phyloP scores from a whole-genome alignment of 352 stramenopile genomes.

The Globisporangium alternatum region DNA sequence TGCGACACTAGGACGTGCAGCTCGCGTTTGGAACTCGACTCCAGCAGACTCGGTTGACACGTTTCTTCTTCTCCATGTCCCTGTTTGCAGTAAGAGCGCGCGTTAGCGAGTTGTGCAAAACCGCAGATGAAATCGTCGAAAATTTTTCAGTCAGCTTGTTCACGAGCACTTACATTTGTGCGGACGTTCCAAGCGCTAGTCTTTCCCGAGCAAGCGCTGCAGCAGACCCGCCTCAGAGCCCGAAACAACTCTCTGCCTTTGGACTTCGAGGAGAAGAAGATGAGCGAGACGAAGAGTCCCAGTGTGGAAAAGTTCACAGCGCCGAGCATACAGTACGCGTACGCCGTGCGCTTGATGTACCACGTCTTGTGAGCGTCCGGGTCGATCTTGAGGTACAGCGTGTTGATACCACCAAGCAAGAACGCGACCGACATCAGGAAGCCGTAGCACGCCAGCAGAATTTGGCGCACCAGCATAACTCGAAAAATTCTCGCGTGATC shows the following conservation, averaged over 20 bases:
- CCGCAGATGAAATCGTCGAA: not conserved
- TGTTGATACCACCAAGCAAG: constrained; percentile 27
- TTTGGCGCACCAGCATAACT: constrained; percentile 23
- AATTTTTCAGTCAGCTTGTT: not conserved
- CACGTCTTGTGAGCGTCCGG: constrained; percentile 17
- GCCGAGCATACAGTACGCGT: constrained; percentile 30
- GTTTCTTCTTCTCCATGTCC: not conserved
- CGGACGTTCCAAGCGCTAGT: not conserved
- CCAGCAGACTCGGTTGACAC: constrained; percentile 4
- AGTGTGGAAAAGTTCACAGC: constrained; percentile 34
- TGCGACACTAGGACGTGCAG: constrained; percentile 7
- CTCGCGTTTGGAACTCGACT: constrained; percentile 15
- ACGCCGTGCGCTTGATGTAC: constrained; percentile 29
- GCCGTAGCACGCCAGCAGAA: constrained; percentile 26
- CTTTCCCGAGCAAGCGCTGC: not conserved
- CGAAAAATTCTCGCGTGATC: constrained; percentile 22
- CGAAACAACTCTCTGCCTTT: constrained; percentile 10
- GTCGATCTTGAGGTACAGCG: constrained; percentile 23
- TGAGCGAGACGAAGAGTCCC: constrained; percentile 27
- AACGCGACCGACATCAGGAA: constrained; percentile 24
- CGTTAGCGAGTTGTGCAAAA: not conserved
- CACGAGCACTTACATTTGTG: not conserved
- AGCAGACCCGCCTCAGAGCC: constrained; percentile 8
- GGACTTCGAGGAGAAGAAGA: constrained; percentile 30
- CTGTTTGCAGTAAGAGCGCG: not conserved